Evolutionary conservation across 1,284 basidiomycete species (phyloP).

Genomic region (Cutaneotrichosporon cavernicola): DNA sequence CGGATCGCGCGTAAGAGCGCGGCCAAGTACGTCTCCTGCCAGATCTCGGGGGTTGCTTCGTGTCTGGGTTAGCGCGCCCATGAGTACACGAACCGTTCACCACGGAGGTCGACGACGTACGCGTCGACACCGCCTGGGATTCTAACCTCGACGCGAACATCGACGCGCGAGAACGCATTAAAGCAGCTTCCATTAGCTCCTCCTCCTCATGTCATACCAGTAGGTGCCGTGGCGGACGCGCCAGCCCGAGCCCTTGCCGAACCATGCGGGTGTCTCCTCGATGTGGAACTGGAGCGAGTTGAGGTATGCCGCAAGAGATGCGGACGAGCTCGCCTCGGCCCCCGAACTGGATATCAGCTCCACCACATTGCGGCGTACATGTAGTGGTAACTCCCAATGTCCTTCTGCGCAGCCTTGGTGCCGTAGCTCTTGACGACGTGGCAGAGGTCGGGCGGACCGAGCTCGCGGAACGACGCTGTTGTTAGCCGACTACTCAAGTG

Average conservation of each 20-base stretch:
- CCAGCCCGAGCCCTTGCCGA: conserved; percentile 81
- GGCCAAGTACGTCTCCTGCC: conserved; percentile 97
- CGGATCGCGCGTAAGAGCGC: conserved; percentile 86
- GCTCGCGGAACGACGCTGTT: conserved; percentile 86
- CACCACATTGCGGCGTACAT: conserved; percentile 40
- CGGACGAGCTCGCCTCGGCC: conserved; percentile 94
- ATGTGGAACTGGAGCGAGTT: conserved; percentile 95
- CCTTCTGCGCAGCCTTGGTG: conserved; percentile 69
- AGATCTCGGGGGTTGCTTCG: conserved; percentile 86
- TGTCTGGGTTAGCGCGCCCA: conserved; percentile 59
- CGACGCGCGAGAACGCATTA: conserved; percentile 96
- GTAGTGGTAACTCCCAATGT: conserved; percentile 92
- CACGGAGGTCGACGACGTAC: conserved; percentile 89
- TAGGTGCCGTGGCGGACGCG: conserved; percentile 92
- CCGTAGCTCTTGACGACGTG: conserved; percentile 93
- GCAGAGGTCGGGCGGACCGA: conserved; percentile 94
- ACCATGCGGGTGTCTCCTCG: conserved; percentile 90
- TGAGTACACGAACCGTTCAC: conserved; percentile 70
- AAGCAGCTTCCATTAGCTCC: conserved; percentile 68
- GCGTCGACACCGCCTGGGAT: conserved; percentile 96
- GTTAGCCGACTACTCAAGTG: background rate
- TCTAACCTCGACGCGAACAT: conserved; percentile 95
- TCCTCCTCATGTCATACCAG: conserved; percentile 63
- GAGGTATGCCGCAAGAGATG: conserved; percentile 94
- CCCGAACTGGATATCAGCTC: conserved; percentile 65